Evolutionary conservation across 108 stramenopile genomes (phyloP), one percentile per base, ranked within the genome.

Genomic region (Aurantiochytrium sp.): DNA sequence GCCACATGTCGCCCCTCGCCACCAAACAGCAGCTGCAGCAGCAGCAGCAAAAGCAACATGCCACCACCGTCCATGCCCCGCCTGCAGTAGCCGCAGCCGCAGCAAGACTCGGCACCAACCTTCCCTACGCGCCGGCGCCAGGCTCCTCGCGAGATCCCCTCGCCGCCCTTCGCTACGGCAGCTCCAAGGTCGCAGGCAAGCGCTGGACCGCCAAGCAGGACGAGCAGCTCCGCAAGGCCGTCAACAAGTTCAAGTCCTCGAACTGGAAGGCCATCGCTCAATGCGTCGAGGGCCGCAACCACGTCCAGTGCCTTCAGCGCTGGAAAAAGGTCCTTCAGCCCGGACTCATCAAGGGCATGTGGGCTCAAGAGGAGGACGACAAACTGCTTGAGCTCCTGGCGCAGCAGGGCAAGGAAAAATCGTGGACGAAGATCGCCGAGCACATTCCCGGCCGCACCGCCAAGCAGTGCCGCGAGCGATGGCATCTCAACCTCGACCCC

Each of bases 401-500:
- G 57, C n/a, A 47, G 76, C 64, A 69, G 49, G 76, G 76, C 23
- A 35, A 83, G 23, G 76, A 83, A 53, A 83, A 83, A 45, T 42
- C n/a, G 28, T 87, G 87, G 87, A 57, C 53, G 12, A 57, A 55
- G 87, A 57, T 87, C 43, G 87, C 87, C 12, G 53, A 57, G 19
- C 53, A 87, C 53, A 57, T 87, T 1, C 87, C 87, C 42, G 87
- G 87, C 58, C 53, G 87, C n/a, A 87, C 87, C 43, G 87, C 87
- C 16, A 87, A 87, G 43, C 87, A 87, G 87, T 87, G 87, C 87
- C 10, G 87, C 16, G 87, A 87, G 58, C 87, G 87, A 10, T 99
- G 96, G 95, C 91, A 95, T 87, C 97, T 97, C 91, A 92, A 92
- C 87, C 93, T 98, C 23, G 96, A 97, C 91, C 98, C 97, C 18